Evolutionary conservation across 495 filamentous ascomycete genomes (phyloP), one percentile per base, ranked within the genome.

Genomic region (Aspergillus leporis): DNA sequence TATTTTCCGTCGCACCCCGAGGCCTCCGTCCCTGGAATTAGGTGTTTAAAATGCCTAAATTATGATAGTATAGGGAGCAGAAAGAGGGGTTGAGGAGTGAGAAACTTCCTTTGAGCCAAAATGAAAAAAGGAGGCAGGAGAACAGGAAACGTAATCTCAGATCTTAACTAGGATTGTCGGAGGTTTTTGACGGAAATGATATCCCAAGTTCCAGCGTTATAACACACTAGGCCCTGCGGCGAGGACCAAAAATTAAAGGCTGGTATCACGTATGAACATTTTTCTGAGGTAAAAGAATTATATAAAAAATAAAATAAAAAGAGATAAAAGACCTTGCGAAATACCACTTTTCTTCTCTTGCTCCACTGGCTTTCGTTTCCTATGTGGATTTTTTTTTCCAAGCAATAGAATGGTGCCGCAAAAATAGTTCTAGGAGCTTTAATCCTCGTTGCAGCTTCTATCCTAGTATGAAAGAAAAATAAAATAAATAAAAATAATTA

Each of bases 1-100:
- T 62, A 60, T 56, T 63, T 64, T 53, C 58, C 28, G 55, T 53
- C 43, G 50, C 41, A 51, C 45, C 48, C 50, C 43, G 51, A 56
- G 32, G 51, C 46, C 51, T 52, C 38, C 38, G 38, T 41, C 30
- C 57, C 53, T 53, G 43, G 52, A 55, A 46, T 47, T 53, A 12
- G 51, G 57, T 22, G 40, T 31, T 21, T 36, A 51, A 31, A 25
- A 43, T 16, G 22, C 34, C 45, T n/a, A 45, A 41, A n/a, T 41
- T 43, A 22, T 14, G n/a, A 10, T 51, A 47, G 43, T 47, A 47
- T 23, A 47, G 19, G 7, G 38, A 16, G 38, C 12, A 47, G 14
- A 21, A 47, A 22, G 43, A 47, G 43, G 43, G 43, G 43, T 47
- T 22, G 21, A 22, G 1, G 43, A n/a, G 19, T 47, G 7, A 22